Evolutionary conservation across 495 filamentous ascomycete species (phyloP).

Genomic region (Penicillium roqueforti): DNA sequence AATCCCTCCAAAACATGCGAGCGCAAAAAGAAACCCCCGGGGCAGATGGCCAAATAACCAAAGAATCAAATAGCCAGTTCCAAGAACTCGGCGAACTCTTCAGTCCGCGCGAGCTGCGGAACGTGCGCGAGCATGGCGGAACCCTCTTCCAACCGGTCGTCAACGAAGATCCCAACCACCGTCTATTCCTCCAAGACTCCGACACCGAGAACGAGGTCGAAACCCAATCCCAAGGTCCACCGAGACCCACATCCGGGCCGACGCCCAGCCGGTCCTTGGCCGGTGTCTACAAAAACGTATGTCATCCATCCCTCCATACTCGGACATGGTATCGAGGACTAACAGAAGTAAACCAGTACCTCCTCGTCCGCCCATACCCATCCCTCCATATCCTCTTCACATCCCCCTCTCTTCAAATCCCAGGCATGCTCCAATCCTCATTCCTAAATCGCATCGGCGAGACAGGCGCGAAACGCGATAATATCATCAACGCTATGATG

Average conservation of each 20-base stretch:
- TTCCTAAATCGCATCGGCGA: constrained; percentile 55
- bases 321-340: not conserved
- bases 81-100: constrained; percentile 55
- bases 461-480: constrained; percentile 47
- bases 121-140: constrained; percentile 37
- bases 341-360: constrained; percentile 37
- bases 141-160: constrained; percentile 31
- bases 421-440: constrained; percentile 54
- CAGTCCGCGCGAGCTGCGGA: constrained; percentile 51
- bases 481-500: constrained; percentile 51
- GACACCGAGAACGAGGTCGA: constrained; percentile 7
- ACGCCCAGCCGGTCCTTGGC: constrained; percentile 21
- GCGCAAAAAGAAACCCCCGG: constrained; percentile 7
- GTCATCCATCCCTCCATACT: not conserved
- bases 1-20: constrained; percentile 46
- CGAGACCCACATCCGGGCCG: not conserved
- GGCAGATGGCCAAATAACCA: not conserved
- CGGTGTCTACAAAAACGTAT: constrained; percentile 47
- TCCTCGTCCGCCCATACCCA: constrained; percentile 55
- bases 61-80: constrained; percentile 36
- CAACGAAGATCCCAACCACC: constrained; percentile 6
- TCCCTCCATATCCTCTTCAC: constrained; percentile 61
- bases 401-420: constrained; percentile 54
- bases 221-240: not conserved
- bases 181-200: constrained; percentile 12